Conservation (phyloP, 1,284 basidiomycete genomes). For the Sanghuangporus weigelae region DNA sequence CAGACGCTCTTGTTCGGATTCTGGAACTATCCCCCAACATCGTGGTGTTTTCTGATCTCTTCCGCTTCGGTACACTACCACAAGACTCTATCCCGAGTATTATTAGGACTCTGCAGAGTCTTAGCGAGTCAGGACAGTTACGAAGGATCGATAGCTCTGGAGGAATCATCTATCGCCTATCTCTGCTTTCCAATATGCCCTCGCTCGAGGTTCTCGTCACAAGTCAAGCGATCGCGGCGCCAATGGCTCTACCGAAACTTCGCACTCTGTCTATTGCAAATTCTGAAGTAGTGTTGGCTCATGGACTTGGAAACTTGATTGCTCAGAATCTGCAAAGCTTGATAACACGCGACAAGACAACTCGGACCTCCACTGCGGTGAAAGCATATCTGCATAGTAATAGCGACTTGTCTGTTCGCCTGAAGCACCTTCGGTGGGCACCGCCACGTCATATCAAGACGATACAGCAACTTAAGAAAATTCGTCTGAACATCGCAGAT, state of each 20-base stretch:
- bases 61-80: not conserved
- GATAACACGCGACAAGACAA: not conserved
- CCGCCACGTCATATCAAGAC: not conserved
- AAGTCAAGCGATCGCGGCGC: not conserved
- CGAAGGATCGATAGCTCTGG: slow-evolving; percentile 13
- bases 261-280: not conserved
- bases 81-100: not conserved
- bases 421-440: not conserved
- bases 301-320: not conserved
- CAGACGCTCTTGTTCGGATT: not conserved
- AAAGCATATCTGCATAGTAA: not conserved
- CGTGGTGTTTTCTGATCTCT: slow-evolving; percentile 15
- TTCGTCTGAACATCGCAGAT: not conserved
- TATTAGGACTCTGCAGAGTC: not conserved
- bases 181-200: slow-evolving; percentile 1
- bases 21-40: slow-evolving; percentile 10
- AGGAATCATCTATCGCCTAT: not conserved
- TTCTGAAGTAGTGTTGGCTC: not conserved
- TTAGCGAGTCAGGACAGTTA: slow-evolving; percentile 4
- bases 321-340: slow-evolving; percentile 9
- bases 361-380: not conserved
- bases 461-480: too few species aligned
- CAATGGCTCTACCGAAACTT: slow-evolving; percentile 5
- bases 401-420: not conserved
- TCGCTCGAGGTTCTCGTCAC: slow-evolving; percentile 13